Conservation (phyloP, 345 rosid genomes). For the Conringia planisiliqua region DNA sequence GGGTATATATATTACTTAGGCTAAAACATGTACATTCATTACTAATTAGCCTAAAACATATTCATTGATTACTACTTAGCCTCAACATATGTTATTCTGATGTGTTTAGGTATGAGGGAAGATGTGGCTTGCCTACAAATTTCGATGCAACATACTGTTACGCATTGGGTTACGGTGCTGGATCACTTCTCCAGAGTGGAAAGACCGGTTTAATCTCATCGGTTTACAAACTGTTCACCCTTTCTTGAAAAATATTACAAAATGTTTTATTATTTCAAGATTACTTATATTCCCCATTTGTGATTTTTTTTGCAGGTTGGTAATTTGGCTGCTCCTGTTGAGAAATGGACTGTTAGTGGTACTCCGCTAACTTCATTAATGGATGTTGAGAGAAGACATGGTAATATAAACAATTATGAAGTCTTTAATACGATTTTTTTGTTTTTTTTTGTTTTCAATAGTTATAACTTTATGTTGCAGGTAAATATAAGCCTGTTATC, state of each 20-base stretch:
- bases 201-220: slow-evolving; percentile 92
- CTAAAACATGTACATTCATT: not conserved
- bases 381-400: slow-evolving; percentile 99
- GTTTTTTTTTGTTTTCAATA: not conserved
- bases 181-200: slow-evolving; percentile 80
- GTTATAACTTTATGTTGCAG: no score
- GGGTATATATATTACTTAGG: slow-evolving; percentile 55
- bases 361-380: slow-evolving; percentile 87
- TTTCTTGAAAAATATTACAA: not conserved
- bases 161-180: slow-evolving; percentile 88
- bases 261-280: slow-evolving; percentile 11
- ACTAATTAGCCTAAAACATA: not conserved
- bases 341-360: slow-evolving; percentile 90
- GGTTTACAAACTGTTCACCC: slow-evolving; percentile 33
- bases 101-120: slow-evolving; percentile 79
- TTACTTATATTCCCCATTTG: not conserved
- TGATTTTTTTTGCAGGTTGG: slow-evolving; percentile 56
- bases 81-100: not conserved
- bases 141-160: slow-evolving; percentile 91
- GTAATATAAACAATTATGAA: slow-evolving; percentile 29
- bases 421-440: not conserved
- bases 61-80: not conserved
- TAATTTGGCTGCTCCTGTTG: slow-evolving; percentile 82
- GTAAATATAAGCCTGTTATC: slow-evolving; percentile 94
- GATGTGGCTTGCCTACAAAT: slow-evolving; percentile 96